A percentile compares a stretch with the other conserved stretches of the same genome.
These are phyloP conservation scores for Microdochium nivale DNA, from an alignment of 2,329 filamentous ascomycete species.

Conservation along the genomic window DNA sequence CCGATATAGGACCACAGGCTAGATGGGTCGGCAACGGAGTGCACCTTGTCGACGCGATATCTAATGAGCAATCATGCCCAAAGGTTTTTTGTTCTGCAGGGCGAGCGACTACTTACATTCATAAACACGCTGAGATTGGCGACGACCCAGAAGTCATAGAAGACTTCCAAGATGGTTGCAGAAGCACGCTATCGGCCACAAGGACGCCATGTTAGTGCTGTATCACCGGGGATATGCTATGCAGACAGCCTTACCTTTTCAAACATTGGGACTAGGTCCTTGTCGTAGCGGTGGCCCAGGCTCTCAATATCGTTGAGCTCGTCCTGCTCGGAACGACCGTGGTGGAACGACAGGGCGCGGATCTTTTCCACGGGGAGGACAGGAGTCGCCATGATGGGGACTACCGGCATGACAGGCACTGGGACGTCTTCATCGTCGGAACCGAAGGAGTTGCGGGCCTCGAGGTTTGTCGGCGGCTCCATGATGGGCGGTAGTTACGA, in stretches of 20 bases:
- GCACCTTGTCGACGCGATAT: slow-evolving; percentile 2
- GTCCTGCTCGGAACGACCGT: neutral
- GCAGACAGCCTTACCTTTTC: slow-evolving; percentile 2
- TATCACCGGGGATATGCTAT: no score
- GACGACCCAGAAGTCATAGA: slow-evolving; percentile 53
- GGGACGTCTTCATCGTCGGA: neutral
- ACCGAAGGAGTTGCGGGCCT: neutral
- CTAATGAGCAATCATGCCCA: no score
- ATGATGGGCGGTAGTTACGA: neutral
- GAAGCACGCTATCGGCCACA: neutral
- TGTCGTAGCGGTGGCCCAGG: neutral
- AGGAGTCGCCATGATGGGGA: neutral
- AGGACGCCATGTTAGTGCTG: neutral
- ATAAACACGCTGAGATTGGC: slow-evolving; percentile 56
- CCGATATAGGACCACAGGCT: slow-evolving; percentile 33
- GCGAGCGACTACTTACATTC: slow-evolving; percentile 18
- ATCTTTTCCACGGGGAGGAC: slow-evolving; percentile 3
- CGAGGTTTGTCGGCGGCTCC: neutral
- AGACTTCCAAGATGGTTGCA: slow-evolving; percentile 31
- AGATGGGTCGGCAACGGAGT: slow-evolving; percentile 8
- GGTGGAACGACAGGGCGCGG: neutral
- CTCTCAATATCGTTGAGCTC: slow-evolving; percentile 1
- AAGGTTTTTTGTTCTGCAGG: no score
- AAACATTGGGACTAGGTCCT: neutral
- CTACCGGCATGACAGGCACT: neutral